phyloP scores from a whole-genome alignment of 2,329 filamentous ascomycete genomes.

The Achaetomium macrosporum region DNA sequence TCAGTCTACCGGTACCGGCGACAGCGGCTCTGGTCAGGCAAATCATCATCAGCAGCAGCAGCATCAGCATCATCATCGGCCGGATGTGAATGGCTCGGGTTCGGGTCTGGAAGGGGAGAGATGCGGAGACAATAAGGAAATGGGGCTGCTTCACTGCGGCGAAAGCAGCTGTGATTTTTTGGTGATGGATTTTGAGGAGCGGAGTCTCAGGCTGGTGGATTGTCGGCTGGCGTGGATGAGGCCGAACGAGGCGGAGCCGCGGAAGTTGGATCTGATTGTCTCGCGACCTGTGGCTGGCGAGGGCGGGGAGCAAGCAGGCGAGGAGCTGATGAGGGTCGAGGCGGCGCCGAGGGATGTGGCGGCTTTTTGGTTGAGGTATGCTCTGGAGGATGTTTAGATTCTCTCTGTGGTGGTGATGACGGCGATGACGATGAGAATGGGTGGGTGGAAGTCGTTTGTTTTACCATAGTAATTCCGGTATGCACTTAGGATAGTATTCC shows the following conservation, averaged over 20 bases:
- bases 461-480: too few relatives aligned
- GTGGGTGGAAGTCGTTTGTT: too few relatives aligned
- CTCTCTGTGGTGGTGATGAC: neutral
- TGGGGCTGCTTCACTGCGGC: conserved; percentile 16
- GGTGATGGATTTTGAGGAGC: conserved; percentile 15
- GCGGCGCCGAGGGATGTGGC: conserved; percentile 13
- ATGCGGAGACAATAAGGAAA: neutral
- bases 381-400: conserved; percentile 5
- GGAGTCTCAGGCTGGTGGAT: conserved; percentile 9
- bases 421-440: too few relatives aligned
- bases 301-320: neutral
- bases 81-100: neutral
- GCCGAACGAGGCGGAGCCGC: conserved; percentile 1
- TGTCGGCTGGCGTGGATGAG: conserved; percentile 8
- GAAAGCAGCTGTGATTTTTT: conserved; percentile 3
- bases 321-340: conserved; percentile 8
- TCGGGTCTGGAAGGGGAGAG: neutral
- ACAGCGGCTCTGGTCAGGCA: too few relatives aligned
- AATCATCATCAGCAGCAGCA: too few relatives aligned
- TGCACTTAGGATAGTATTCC: too few relatives aligned
- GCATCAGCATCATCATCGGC: neutral
- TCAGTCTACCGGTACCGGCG: neutral
- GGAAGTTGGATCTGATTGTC: conserved; percentile 15
- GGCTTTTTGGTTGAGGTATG: conserved; percentile 18
- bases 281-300: neutral